Conservation (phyloP, 169 alveolate genomes). For the Pseudocohnilembus persalinus region DNA sequence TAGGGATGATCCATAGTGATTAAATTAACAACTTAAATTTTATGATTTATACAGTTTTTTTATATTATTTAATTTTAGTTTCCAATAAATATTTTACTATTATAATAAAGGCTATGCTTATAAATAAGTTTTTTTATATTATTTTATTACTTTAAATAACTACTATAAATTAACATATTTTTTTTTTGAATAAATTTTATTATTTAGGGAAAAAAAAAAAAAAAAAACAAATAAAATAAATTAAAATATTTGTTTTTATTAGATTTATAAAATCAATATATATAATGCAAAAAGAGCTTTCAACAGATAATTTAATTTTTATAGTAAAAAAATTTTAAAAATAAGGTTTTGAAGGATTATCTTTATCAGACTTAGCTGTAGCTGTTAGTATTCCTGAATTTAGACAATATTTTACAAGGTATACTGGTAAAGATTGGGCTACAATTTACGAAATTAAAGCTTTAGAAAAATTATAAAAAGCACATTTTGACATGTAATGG, state of each 20-base stretch:
- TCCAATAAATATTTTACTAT: no score
- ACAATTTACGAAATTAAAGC: slow-evolving; percentile 63
- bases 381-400: slow-evolving; percentile 17
- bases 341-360: slow-evolving; percentile 20
- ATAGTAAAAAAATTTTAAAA: slow-evolving; percentile 13
- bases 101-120: no score
- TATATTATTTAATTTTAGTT: no score
- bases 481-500: slow-evolving; percentile 76
- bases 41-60: background rate
- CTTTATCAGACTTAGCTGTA: slow-evolving; percentile 12
- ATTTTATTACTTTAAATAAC: background rate
- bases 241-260: no score
- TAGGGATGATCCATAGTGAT: slow-evolving; percentile 23
- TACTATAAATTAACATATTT: background rate
- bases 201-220: background rate
- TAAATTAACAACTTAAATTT: background rate
- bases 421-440: slow-evolving; percentile 72
- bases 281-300: background rate
- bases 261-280: no score
- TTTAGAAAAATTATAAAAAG: slow-evolving; percentile 56
- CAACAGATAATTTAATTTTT: slow-evolving; percentile 13
- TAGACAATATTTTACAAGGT: background rate
- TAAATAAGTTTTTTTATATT: no score
- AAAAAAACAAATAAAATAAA: background rate
- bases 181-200: no score